Evolutionary conservation across 352 stramenopile species (phyloP).

Genomic region (Salisapilia sapeloensis): DNA sequence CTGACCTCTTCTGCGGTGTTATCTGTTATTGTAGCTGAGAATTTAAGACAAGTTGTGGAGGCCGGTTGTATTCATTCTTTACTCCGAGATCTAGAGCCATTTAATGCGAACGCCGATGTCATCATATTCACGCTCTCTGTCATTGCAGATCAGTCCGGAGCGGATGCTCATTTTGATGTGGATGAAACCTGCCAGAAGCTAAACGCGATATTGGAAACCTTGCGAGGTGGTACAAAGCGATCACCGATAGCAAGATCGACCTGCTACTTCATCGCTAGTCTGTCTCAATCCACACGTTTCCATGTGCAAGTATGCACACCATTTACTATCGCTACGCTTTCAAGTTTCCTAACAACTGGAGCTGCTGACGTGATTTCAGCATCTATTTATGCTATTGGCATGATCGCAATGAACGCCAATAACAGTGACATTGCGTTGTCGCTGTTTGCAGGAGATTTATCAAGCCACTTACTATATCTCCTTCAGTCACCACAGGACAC

Average conservation of each 20-base stretch:
- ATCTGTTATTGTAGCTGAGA: conserved; percentile 14
- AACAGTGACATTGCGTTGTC: conserved; percentile 18
- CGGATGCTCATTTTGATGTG: conserved; percentile 9
- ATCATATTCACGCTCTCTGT: conserved; percentile 31
- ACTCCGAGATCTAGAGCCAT: conserved; percentile 21
- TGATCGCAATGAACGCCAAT: conserved; percentile 17
- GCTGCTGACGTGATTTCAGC: conserved; percentile 27
- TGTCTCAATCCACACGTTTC: conserved; percentile 30
- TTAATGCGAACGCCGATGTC: conserved; percentile 23
- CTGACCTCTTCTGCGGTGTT: neutral
- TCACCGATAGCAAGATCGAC: conserved; percentile 28
- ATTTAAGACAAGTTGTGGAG: conserved; percentile 26
- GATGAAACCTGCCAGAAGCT: too few relatives aligned
- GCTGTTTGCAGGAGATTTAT: too few relatives aligned
- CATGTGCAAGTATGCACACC: conserved; percentile 22
- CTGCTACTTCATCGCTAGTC: conserved; percentile 37
- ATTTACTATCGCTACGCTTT: conserved; percentile 39
- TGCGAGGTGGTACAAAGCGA: conserved; percentile 42
- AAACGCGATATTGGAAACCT: conserved; percentile 31
- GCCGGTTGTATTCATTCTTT: conserved; percentile 38
- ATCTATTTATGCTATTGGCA: conserved; percentile 29
- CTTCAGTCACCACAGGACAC: conserved; percentile 23
- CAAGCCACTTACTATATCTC: too few relatives aligned
- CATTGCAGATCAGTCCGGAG: conserved; percentile 39
- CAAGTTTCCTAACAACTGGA: conserved; percentile 41